Percentiles rank a stretch among this genome's conserved stretches.
These are phyloP conservation scores for Yamadazyma triangularis DNA, from an alignment of 1,139 yeast genomes.

Conservation along the genomic window DNA sequence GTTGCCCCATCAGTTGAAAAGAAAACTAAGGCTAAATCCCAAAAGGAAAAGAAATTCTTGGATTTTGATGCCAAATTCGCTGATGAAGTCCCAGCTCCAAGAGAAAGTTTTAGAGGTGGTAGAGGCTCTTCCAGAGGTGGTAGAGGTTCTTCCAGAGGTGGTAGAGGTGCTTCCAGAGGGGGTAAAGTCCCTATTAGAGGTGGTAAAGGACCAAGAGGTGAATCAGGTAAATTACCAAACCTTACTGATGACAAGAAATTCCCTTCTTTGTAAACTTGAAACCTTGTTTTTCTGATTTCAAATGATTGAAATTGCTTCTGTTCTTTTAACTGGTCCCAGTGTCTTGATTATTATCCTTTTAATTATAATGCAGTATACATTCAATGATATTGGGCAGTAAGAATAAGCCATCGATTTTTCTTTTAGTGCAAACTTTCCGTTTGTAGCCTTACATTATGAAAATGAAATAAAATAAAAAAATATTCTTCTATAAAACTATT, in stretches of 20 bases:
- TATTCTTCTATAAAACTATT: too few species aligned
- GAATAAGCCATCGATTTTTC: too few species aligned
- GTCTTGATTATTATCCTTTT: too few species aligned
- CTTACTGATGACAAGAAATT: conserved; percentile 55
- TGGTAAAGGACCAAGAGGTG: conserved; percentile 21
- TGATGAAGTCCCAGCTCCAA: conserved; percentile 45
- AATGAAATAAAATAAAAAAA: too few species aligned
- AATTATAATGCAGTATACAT: too few species aligned
- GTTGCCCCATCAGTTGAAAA: conserved; percentile 54
- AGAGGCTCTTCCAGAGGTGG: conserved; percentile 5
- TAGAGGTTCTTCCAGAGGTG: conserved; percentile 18
- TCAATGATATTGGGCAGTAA: too few species aligned
- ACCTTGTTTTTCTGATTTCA: too few species aligned
- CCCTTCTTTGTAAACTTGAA: conserved; percentile 57
- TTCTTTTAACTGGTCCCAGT: too few species aligned
- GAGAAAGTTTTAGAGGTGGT: too few species aligned
- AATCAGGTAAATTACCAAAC: conserved; percentile 19
- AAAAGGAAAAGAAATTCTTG: conserved; percentile 65
- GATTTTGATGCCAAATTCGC: conserved; percentile 64
- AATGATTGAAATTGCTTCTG: too few species aligned
- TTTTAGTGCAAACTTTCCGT: too few species aligned
- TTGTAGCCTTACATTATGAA: too few species aligned
- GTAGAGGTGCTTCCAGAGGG: conserved; percentile 31
- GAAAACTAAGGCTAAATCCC: conserved; percentile 57
- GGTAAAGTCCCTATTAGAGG: conserved; percentile 29